Percentiles rank a stretch among this genome's conserved stretches.
Conservation (phyloP, 2,329 filamentous ascomycete species). For the Colletotrichum sublineola region DNA sequence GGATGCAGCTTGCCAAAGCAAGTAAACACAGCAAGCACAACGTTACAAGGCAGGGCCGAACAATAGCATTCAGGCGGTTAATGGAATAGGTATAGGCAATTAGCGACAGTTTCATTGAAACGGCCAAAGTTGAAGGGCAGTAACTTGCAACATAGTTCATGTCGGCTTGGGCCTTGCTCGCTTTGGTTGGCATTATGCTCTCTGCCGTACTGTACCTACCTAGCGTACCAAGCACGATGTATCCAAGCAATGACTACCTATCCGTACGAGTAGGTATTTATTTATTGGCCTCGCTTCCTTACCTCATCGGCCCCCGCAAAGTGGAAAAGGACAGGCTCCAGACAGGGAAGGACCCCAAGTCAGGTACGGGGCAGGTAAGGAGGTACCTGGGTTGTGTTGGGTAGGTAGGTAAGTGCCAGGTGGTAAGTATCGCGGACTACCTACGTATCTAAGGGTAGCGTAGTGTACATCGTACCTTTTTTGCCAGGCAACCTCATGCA, state of each 20-base stretch:
- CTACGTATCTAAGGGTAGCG: no score
- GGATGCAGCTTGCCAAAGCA: constrained; percentile 10
- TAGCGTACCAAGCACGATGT: no score
- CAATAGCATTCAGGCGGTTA: constrained; percentile 25
- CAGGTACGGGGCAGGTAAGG: constrained; percentile 7
- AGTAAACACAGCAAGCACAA: neutral
- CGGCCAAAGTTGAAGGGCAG: neutral
- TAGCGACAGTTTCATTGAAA: constrained; percentile 6
- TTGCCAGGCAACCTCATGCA: neutral
- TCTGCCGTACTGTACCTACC: neutral
- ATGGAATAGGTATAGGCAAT: constrained; percentile 3
- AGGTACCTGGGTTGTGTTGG: no score
- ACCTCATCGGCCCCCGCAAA: constrained; percentile 26
- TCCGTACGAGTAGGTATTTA: neutral
- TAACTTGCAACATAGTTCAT: constrained; percentile 33
- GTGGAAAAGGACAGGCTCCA: neutral
- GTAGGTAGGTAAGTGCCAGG: no score
- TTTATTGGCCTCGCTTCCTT: constrained; percentile 29
- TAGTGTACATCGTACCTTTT: neutral
- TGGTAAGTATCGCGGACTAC: no score
- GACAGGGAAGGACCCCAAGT: constrained; percentile 2
- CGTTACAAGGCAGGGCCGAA: neutral
- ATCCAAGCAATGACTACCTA: no score
- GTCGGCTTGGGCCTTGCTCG: constrained; percentile 11
- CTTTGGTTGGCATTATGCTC: neutral